Conservation (phyloP, 2,329 filamentous ascomycete species). For the Microcyclospora tardicrescens region DNA sequence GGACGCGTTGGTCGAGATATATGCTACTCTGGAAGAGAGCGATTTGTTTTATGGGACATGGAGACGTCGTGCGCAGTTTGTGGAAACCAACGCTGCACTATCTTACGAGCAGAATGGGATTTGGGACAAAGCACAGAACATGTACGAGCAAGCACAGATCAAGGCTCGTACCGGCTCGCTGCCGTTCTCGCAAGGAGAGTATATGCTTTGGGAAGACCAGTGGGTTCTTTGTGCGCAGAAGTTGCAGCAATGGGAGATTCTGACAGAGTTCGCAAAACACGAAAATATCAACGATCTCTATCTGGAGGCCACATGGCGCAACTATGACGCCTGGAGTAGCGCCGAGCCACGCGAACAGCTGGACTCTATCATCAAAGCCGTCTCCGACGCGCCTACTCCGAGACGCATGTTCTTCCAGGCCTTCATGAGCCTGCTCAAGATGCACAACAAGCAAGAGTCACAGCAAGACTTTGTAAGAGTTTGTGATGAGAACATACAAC, state of each 20-base stretch:
- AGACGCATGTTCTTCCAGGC: conserved; percentile 93
- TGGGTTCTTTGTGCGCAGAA: conserved; percentile 98
- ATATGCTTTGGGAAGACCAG: conserved; percentile 99
- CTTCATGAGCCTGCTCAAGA: conserved; percentile 91
- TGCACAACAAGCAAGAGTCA: conserved; percentile 77
- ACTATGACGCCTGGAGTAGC: conserved; percentile 87
- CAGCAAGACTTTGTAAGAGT: conserved; percentile 72
- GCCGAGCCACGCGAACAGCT: conserved; percentile 76
- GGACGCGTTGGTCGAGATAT: conserved; percentile 88
- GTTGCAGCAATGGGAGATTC: conserved; percentile 95
- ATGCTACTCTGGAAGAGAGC: conserved; percentile 80
- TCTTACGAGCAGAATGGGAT: conserved; percentile 98
- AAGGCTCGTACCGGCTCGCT: conserved; percentile 94
- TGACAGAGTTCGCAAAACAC: conserved; percentile 95
- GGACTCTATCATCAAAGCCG: conserved; percentile 86
- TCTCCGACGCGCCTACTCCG: conserved; percentile 94
- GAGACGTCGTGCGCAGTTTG: conserved; percentile 86
- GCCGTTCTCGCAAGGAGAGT: conserved; percentile 90
- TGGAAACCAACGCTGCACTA: conserved; percentile 91
- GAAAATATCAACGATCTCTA: conserved; percentile 97
- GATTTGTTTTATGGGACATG: conserved; percentile 97
- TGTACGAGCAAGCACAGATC: conserved; percentile 94
- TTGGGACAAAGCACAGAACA: conserved; percentile 96
- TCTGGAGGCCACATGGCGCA: conserved; percentile 89
- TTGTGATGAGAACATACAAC: conserved; percentile 92